Conservation (phyloP, 2,329 filamentous ascomycete genomes). For the Xylaria multiplex region DNA sequence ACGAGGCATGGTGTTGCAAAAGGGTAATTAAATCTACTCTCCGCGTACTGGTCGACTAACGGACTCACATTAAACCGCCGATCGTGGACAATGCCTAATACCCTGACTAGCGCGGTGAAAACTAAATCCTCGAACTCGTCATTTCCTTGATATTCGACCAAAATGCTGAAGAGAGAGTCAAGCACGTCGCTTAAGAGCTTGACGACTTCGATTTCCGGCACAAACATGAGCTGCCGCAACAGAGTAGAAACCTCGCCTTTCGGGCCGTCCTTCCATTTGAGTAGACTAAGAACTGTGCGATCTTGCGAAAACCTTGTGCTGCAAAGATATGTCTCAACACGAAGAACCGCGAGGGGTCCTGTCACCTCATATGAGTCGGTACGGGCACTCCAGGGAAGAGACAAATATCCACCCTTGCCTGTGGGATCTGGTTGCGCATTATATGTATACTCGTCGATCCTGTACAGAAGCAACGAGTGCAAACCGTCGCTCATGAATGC, state of each 20-base stretch:
- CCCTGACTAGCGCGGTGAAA: conserved; percentile 88
- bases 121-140: conserved; percentile 93
- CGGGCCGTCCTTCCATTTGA: conserved; percentile 85
- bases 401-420: conserved; percentile 88
- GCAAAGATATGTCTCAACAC: conserved; percentile 86
- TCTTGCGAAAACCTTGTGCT: conserved; percentile 97
- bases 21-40: conserved; percentile 89
- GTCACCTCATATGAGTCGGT: conserved; percentile 78
- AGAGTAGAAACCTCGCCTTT: conserved; percentile 77
- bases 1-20: conserved; percentile 90
- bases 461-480: conserved; percentile 85
- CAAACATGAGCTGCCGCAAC: conserved; percentile 86
- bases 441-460: conserved; percentile 89
- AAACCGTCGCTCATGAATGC: conserved; percentile 89
- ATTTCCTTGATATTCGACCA: conserved; percentile 90
- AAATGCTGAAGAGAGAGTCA: conserved; percentile 87
- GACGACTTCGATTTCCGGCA: conserved; percentile 96
- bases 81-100: conserved; percentile 93
- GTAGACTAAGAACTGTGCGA: conserved; percentile 80
- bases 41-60: conserved; percentile 90
- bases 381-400: conserved; percentile 79
- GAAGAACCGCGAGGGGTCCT: conserved; percentile 81
- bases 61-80: conserved; percentile 91
- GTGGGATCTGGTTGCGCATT: conserved; percentile 67
- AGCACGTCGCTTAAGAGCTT: conserved; percentile 92